Evolutionary conservation across 2,329 filamentous ascomycete species (phyloP), one percentile per base, ranked within the genome.

Genomic region (Ambrosiella xylebori): DNA sequence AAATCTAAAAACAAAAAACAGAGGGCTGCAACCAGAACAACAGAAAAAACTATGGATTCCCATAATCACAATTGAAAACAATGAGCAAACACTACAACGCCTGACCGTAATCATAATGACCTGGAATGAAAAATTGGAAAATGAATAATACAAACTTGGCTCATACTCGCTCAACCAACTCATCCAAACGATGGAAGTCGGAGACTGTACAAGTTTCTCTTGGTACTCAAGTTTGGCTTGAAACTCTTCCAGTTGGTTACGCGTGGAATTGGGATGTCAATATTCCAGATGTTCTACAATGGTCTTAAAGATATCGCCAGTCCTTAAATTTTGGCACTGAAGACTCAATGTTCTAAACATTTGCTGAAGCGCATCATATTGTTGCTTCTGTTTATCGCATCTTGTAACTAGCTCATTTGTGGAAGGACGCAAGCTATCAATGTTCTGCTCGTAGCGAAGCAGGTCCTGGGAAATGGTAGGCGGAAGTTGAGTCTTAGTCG

Each of bases 251-350:
- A 59, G 36, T 7, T 17, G 38, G 12, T n/a, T 7, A 1, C 58
- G 54, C 7, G 54, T 59, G 3, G 58, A 59, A n/a, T 54, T 53
- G 15, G 58, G 58, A 47, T 59, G 58, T 54, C 58, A 59, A 19
- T 57, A 41, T 39, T 60, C 59, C 6, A 60, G 51, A 7, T 60
- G 55, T 37, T 60, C 59, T 4, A 60, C 50, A n/a, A 60, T 57
- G 7, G 59, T 38, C n/a, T 55, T 40, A 38, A 54, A 60, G 4
- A 60, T 45, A n/a, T 60, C 59, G 15, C 37, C 37, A 7, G 55
- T 44, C 19, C 55, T 50, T 3, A 60, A n/a, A 17, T 57, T 49
- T 17, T 50, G 51, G 35, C 49, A 60, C 38, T 57, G 59, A 7
- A 37, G 11, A 37, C 57, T 50, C 9, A 60, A n/a, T 4, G 59